A percentile compares a stretch with the other conserved stretches of the same genome.
Conservation (phyloP, 2,329 filamentous ascomycete genomes). For the Dactylellina leptospora region DNA sequence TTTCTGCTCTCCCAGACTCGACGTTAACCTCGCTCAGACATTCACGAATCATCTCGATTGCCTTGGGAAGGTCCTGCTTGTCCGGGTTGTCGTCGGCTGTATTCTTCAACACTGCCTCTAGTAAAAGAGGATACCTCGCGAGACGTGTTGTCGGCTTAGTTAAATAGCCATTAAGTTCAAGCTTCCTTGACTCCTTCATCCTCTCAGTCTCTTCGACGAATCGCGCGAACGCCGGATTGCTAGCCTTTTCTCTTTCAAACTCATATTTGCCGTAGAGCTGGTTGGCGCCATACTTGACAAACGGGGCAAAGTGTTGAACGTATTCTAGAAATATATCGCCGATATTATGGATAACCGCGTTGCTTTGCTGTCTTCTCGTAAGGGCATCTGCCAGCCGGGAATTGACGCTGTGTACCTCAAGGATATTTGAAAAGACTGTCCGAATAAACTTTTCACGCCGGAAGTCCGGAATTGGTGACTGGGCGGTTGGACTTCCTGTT, state of each 20-base stretch:
- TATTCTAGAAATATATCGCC: slow-evolving; percentile 95
- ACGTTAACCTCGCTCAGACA: slow-evolving; percentile 88
- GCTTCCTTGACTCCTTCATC: slow-evolving; percentile 92
- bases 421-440: slow-evolving; percentile 93
- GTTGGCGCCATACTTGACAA: slow-evolving; percentile 94
- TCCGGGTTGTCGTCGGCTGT: slow-evolving; percentile 89
- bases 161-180: slow-evolving; percentile 95
- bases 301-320: slow-evolving; percentile 90
- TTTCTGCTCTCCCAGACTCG: slow-evolving; percentile 96
- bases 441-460: slow-evolving; percentile 89
- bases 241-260: slow-evolving; percentile 92
- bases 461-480: slow-evolving; percentile 87
- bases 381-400: slow-evolving; percentile 86
- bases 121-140: slow-evolving; percentile 87
- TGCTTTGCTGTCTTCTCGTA: slow-evolving; percentile 88
- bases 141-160: slow-evolving; percentile 97
- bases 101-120: slow-evolving; percentile 91
- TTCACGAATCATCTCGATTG: slow-evolving; percentile 84
- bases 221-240: slow-evolving; percentile 82
- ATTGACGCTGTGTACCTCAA: slow-evolving; percentile 93
- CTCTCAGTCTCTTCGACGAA: slow-evolving; percentile 97
- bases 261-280: slow-evolving; percentile 97
- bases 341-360: slow-evolving; percentile 84
- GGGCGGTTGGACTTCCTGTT: slow-evolving; percentile 69
- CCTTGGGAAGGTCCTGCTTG: slow-evolving; percentile 89